These are phyloP conservation scores for Hirsutella rhossiliensis DNA, from an alignment of 2,329 filamentous ascomycete genomes.

Conservation along the genomic window DNA sequence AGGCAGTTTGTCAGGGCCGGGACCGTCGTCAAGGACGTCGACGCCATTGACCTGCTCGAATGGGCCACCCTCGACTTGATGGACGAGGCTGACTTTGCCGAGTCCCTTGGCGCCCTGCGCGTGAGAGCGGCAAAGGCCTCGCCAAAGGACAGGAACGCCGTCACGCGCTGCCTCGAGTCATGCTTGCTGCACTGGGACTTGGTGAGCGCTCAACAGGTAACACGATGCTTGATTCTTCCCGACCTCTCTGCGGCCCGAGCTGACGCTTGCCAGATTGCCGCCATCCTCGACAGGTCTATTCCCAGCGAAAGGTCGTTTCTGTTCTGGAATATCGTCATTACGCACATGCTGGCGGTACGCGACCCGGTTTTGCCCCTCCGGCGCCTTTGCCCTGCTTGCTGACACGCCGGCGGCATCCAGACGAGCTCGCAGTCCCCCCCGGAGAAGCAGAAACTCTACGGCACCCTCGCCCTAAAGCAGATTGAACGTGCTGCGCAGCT, in stretches of 20 bases:
- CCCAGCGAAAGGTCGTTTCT: conserved; percentile 34
- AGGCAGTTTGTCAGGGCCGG: conserved; percentile 34
- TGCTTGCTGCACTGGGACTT: conserved; percentile 45
- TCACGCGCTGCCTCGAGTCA: conserved; percentile 34
- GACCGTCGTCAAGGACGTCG: conserved; percentile 33
- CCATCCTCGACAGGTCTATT: conserved; percentile 38
- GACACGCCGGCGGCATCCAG: conserved; percentile 14
- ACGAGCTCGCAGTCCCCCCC: conserved; percentile 32
- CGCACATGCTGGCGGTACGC: conserved; percentile 39
- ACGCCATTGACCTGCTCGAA: conserved; percentile 41
- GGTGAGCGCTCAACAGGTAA: conserved; percentile 43
- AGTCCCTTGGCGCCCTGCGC: conserved; percentile 37
- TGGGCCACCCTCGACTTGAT: conserved; percentile 33
- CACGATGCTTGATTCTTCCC: background rate
- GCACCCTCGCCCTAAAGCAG: conserved; percentile 37
- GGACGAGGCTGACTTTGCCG: conserved; percentile 27
- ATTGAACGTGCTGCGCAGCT: conserved; percentile 36
- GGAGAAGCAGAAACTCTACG: conserved; percentile 38
- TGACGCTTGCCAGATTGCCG: conserved; percentile 33
- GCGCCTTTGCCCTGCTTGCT: background rate
- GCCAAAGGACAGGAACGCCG: conserved; percentile 31
- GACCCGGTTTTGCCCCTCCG: background rate
- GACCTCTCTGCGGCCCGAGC: background rate
- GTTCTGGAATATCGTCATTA: conserved; percentile 44
- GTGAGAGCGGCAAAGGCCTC: conserved; percentile 38